Percentiles rank a stretch among this genome's conserved stretches.
Conservation (phyloP, 2,329 filamentous ascomycete species). For the Huntiella abstrusa region DNA sequence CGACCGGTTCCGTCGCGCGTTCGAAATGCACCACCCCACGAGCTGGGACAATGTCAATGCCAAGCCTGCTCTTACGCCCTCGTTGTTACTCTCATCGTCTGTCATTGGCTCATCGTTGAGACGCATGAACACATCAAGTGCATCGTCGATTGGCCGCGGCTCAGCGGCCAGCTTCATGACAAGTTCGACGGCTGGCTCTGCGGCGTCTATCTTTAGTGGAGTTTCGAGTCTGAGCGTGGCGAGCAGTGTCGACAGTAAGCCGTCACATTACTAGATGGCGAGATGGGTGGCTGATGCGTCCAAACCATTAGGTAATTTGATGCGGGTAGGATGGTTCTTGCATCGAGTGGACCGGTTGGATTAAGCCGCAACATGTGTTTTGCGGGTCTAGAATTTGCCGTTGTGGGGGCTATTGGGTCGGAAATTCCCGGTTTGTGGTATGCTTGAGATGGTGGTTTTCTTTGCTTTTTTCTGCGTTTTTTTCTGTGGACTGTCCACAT, state of each 20-base stretch:
- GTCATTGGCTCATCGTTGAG: constrained; percentile 4
- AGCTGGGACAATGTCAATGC: constrained; percentile 8
- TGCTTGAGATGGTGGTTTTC: background rate
- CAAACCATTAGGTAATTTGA: background rate
- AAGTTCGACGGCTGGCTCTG: constrained; percentile 3
- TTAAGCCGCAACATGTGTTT: background rate
- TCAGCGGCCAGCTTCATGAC: constrained; percentile 9
- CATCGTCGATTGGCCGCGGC: constrained; percentile 4
- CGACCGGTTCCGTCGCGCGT: constrained; percentile 8
- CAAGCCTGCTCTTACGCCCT: constrained; percentile 8
- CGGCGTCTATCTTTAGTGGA: constrained; percentile 4
- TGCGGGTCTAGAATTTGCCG: background rate
- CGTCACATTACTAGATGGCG: background rate
- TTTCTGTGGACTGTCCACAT: background rate
- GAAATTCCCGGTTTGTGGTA: background rate
- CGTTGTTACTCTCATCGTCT: constrained; percentile 8
- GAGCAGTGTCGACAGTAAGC: constrained; percentile 1
- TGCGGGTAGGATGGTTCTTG: background rate
- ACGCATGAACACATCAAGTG: constrained; percentile 7
- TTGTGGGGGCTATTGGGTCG: background rate
- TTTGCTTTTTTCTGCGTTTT: background rate
- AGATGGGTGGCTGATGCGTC: background rate
- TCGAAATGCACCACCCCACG: constrained; percentile 9
- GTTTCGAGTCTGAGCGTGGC: constrained; percentile 8
- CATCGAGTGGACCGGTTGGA: background rate